A percentile compares a stretch with the other conserved stretches of the same genome.
These are phyloP conservation scores for Saxispiralis lemnorum DNA, from an alignment of 495 filamentous ascomycete genomes.

Conservation along the genomic window DNA sequence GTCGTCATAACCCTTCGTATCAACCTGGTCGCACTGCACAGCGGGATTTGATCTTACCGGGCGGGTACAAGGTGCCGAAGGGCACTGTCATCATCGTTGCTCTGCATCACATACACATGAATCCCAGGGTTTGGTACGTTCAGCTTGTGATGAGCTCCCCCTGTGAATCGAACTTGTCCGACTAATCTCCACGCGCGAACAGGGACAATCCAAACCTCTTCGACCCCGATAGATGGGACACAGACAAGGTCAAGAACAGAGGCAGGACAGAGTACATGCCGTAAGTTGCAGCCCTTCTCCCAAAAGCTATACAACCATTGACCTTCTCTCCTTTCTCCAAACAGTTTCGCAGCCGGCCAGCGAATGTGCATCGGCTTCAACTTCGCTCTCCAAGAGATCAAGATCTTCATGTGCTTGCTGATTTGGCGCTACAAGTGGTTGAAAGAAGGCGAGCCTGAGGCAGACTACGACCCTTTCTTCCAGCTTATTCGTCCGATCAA, in stretches of 20 bases:
- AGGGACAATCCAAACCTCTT: conserved; percentile 34
- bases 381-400: conserved; percentile 37
- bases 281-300: not conserved
- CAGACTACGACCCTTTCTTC: conserved; percentile 42
- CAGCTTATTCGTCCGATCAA: conserved; percentile 39
- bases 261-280: conserved; percentile 33
- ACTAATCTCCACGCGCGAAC: too few species aligned
- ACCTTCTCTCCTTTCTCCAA: not conserved
- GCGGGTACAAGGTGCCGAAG: conserved; percentile 35
- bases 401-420: conserved; percentile 33
- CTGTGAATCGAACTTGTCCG: too few species aligned
- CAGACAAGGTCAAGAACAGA: conserved; percentile 29
- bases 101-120: conserved; percentile 36
- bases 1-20: conserved; percentile 37
- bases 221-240: conserved; percentile 38
- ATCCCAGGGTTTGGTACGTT: conserved; percentile 34
- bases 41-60: conserved; percentile 34
- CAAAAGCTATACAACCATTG: too few species aligned
- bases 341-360: conserved; percentile 30
- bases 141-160: too few species aligned
- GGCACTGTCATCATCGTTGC: conserved; percentile 32
- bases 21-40: conserved; percentile 37
- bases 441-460: conserved; percentile 24
- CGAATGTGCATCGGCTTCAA: conserved; percentile 42
- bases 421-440: conserved; percentile 36